Evolutionary conservation across 768 basidiomycete genomes (phyloP), one percentile per base, ranked within the genome.

Genomic region (Coprinopsis sp.): DNA sequence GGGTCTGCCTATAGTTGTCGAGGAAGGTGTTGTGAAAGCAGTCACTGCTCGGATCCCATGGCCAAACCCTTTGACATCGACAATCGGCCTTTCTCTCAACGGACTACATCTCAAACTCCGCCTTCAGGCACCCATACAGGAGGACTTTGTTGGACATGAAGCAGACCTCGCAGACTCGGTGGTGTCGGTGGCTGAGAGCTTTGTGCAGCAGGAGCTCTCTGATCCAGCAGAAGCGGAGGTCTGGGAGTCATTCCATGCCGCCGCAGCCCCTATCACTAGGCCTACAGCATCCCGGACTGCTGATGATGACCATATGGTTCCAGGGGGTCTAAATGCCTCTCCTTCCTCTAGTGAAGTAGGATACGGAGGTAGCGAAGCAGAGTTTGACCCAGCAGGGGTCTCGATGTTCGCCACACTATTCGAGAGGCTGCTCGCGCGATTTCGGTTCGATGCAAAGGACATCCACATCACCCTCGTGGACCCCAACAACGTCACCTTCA

Each of bases 1-100:
- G 42, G 77, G 75, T 46, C 62, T 89, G 47, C 93, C 91, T 3
- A 51, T 95, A 21, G 64, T 66, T 42, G 66, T 95, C 16, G 73
- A 80, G 46, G 75, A 82, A 36, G 93, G 94, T 16, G 76, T 78
- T 36, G 73, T 95, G 51, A 78, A 81, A 24, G 79, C 80, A 41
- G 77, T 93, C 40, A 83, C 84, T 13, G 88, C 81, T 30, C 80
- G 81, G 40, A 79, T 96, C 42, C 89, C 91, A 39, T 88, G 87
- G 78, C 86, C 89, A 12, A 91, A 92, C 60, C 87, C 88, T 28
- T 70, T 91, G 42, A 81, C 82, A 2, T 82, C 86, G 2, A 78
- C 76, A 18, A 70, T 92, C 50, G 82, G 84, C 28, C 70, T 89
- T 51, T 83, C 84, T 37, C 54, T 89, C 39, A 73, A 80, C 50